Evolutionary conservation across 768 basidiomycete species (phyloP).

Genomic region (Fistulinella prunicolor): DNA sequence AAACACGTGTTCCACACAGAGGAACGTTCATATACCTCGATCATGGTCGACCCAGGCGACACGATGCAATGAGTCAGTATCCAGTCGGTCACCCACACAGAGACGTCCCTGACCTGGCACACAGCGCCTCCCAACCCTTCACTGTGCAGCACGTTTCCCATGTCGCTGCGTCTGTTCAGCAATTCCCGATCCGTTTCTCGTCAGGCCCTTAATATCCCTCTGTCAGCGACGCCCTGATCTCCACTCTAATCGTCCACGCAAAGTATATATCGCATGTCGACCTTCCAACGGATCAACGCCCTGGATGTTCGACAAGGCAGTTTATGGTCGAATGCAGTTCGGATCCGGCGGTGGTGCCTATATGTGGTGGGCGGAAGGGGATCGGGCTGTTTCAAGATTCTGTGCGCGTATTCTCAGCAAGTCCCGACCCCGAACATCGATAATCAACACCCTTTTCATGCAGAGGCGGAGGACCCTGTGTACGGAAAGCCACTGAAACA

Average conservation of each 20-base stretch:
- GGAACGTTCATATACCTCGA: constrained; percentile 76
- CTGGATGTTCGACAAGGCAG: constrained; percentile 61
- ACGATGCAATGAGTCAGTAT: constrained; percentile 22
- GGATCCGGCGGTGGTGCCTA: constrained; percentile 70
- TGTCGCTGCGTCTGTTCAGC: background rate
- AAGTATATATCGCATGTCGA: constrained; percentile 55
- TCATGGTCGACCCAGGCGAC: constrained; percentile 85
- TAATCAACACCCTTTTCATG: background rate
- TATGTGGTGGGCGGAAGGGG: constrained; percentile 85
- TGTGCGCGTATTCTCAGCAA: constrained; percentile 65
- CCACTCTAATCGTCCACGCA: constrained; percentile 53
- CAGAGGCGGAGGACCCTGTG: constrained; percentile 23
- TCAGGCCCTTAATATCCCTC: constrained; percentile 78
- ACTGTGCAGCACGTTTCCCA: constrained; percentile 70
- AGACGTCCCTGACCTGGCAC: constrained; percentile 82
- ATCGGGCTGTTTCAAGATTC: constrained; percentile 58
- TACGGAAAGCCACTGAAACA: constrained; percentile 30
- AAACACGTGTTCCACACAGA: constrained; percentile 82
- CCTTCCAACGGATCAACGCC: constrained; percentile 49
- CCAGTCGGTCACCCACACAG: background rate
- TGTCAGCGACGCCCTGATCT: constrained; percentile 55
- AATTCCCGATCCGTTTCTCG: background rate
- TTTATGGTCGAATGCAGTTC: constrained; percentile 58
- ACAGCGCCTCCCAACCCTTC: constrained; percentile 67
- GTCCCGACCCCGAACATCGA: constrained; percentile 28